These are phyloP conservation scores for Tolypocladium tropicale DNA, from an alignment of 2,329 filamentous ascomycete species.

Conservation along the genomic window DNA sequence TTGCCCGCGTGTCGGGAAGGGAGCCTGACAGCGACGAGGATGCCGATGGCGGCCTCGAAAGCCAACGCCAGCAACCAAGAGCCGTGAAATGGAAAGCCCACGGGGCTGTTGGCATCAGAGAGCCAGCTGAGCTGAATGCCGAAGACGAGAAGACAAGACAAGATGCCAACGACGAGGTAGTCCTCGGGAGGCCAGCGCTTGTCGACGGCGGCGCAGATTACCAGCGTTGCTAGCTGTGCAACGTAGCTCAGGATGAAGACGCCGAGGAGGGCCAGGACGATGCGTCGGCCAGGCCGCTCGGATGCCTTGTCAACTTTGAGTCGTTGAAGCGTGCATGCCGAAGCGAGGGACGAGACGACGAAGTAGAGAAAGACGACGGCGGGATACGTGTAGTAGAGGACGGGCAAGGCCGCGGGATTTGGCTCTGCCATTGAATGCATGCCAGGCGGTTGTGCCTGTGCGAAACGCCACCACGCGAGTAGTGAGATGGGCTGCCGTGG, in stretches of 20 bases:
- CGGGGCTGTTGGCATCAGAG: conserved; percentile 35
- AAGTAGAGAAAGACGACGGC: conserved; percentile 48
- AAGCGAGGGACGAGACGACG: conserved; percentile 36
- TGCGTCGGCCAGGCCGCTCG: conserved; percentile 9
- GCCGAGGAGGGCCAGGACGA: conserved; percentile 30
- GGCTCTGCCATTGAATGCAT: conserved; percentile 5
- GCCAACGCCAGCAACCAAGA: conserved; percentile 48
- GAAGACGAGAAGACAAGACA: conserved; percentile 56
- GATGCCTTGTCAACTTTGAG: conserved; percentile 13
- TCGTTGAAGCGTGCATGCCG: conserved; percentile 43
- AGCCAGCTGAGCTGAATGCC: conserved; percentile 48
- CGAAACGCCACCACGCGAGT: neutral
- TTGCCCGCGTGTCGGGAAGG: conserved; percentile 1
- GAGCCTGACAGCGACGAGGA: conserved; percentile 10
- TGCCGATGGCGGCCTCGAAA: conserved; percentile 40
- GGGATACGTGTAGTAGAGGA: conserved; percentile 50
- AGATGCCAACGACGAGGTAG: conserved; percentile 42
- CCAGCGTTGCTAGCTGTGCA: conserved; percentile 32
- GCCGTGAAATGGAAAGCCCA: conserved; percentile 55
- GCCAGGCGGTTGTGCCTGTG: conserved; percentile 6
- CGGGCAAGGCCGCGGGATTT: conserved; percentile 21
- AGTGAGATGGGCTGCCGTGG: neutral
- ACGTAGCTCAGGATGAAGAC: conserved; percentile 35
- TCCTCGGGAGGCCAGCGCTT: conserved; percentile 32
- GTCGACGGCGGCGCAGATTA: conserved; percentile 22